These are phyloP conservation scores for Sphagnurus paluster DNA, from an alignment of 1,284 basidiomycete genomes.

Conservation along the genomic window DNA sequence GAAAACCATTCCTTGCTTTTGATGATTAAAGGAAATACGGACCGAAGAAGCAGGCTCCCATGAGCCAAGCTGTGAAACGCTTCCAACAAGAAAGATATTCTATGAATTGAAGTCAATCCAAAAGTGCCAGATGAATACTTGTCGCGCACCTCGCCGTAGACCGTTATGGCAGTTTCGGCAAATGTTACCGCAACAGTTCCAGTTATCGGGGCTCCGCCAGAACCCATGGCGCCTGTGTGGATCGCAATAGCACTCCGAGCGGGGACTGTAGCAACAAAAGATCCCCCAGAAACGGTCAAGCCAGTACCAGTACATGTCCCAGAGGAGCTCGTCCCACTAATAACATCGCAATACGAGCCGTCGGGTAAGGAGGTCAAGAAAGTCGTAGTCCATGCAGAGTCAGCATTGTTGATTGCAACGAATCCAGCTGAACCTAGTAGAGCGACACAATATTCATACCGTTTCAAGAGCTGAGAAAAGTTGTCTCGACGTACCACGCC, in stretches of 20 bases:
- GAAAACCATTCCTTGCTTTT: neutral
- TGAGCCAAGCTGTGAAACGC: conserved; percentile 50
- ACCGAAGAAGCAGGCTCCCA: conserved; percentile 53
- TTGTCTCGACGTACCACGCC: conserved; percentile 42
- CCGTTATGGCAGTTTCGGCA: conserved; percentile 53
- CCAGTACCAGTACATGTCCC: conserved; percentile 49
- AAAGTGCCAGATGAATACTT: no score
- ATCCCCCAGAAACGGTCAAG: conserved; percentile 54
- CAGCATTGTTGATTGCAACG: conserved; percentile 65
- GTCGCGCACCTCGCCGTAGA: conserved; percentile 50
- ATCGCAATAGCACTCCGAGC: conserved; percentile 60
- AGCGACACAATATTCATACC: no score
- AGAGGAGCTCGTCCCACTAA: conserved; percentile 42
- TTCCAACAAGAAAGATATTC: conserved; percentile 63
- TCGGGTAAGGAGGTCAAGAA: conserved; percentile 57
- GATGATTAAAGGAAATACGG: conserved; percentile 16
- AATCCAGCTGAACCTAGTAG: conserved; percentile 50
- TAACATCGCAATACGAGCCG: conserved; percentile 65
- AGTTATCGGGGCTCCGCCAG: conserved; percentile 1
- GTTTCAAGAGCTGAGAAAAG: no score
- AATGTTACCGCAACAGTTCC: conserved; percentile 46
- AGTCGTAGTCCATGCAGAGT: conserved; percentile 50
- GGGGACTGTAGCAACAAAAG: conserved; percentile 51
- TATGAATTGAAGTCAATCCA: conserved; percentile 23
- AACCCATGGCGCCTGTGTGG: conserved; percentile 43